These are phyloP conservation scores for Pyricularia pennisetigena DNA, from an alignment of 2,329 filamentous ascomycete species.

Conservation along the genomic window DNA sequence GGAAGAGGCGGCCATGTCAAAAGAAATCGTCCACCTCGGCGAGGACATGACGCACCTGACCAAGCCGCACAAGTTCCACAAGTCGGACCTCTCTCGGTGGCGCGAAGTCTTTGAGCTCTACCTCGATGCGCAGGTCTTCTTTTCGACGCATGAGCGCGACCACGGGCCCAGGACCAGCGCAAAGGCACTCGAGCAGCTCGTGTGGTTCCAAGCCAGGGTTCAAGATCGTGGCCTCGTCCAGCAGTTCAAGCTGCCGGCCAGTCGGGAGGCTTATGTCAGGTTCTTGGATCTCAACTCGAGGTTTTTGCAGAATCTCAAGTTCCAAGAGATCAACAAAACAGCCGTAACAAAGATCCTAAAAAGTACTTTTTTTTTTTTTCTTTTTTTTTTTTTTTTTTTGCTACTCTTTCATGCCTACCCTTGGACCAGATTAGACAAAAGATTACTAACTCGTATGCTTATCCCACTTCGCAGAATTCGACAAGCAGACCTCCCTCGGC, in stretches of 20 bases:
- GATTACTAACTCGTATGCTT: not conserved
- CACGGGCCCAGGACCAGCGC: constrained; percentile 57
- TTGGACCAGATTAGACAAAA: no score
- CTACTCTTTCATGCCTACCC: no score
- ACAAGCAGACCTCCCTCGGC: constrained; percentile 71
- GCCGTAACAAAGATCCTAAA: constrained; percentile 80
- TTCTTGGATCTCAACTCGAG: constrained; percentile 66
- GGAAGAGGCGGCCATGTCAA: constrained; percentile 54
- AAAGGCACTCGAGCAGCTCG: constrained; percentile 56
- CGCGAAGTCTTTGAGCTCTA: constrained; percentile 76
- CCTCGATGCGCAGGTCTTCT: constrained; percentile 71
- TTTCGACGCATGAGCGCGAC: constrained; percentile 64
- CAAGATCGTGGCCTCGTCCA: constrained; percentile 46
- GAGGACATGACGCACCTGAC: constrained; percentile 54
- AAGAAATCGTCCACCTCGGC: constrained; percentile 55
- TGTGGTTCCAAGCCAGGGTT: constrained; percentile 64
- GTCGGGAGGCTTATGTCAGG: constrained; percentile 50
- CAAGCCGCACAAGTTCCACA: constrained; percentile 50
- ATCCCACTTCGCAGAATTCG: constrained; percentile 53
- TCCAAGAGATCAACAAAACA: constrained; percentile 73
- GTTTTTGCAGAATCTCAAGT: constrained; percentile 71
- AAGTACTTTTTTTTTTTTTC: constrained; percentile 38
- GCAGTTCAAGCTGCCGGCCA: constrained; percentile 57
- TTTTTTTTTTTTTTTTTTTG: constrained; percentile 15
- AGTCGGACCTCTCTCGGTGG: constrained; percentile 65